Conservation (phyloP, 176 grass and related monocot genomes). For the Oryza brachyantha region DNA sequence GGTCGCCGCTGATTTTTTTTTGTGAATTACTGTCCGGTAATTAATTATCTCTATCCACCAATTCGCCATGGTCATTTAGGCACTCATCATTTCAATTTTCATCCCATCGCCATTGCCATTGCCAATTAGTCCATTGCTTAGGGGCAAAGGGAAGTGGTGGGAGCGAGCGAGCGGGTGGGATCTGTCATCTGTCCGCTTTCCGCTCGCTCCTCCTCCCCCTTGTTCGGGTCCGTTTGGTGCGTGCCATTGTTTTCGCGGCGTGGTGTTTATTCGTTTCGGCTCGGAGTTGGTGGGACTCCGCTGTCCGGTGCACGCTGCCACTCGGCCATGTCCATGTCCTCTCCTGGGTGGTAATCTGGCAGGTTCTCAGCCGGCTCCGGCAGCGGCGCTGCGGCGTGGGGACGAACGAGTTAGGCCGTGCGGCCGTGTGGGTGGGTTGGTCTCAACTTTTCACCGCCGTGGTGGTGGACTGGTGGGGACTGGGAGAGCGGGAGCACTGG, state of each 20-base stretch:
- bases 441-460: not conserved
- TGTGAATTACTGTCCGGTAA: constrained; percentile 34
- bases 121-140: constrained; percentile 46
- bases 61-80: not conserved
- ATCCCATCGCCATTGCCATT: no score
- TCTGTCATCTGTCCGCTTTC: constrained; percentile 41
- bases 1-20: constrained; percentile 41
- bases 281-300: constrained; percentile 39
- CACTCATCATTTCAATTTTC: no score
- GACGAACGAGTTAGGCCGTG: not conserved
- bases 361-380: not conserved
- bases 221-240: not conserved
- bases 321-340: not conserved
- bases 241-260: constrained; percentile 21
- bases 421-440: not conserved
- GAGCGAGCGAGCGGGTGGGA: constrained; percentile 19
- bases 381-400: not conserved
- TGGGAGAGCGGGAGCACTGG: no score
- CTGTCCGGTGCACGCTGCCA: constrained; percentile 28
- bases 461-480: no score
- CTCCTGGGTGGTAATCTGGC: not conserved
- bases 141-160: constrained; percentile 37
- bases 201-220: not conserved
- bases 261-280: not conserved
- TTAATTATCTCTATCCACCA: constrained; percentile 5